Evolutionary conservation across 495 filamentous ascomycete genomes (phyloP).

Genomic region (Penicillium alfredii): DNA sequence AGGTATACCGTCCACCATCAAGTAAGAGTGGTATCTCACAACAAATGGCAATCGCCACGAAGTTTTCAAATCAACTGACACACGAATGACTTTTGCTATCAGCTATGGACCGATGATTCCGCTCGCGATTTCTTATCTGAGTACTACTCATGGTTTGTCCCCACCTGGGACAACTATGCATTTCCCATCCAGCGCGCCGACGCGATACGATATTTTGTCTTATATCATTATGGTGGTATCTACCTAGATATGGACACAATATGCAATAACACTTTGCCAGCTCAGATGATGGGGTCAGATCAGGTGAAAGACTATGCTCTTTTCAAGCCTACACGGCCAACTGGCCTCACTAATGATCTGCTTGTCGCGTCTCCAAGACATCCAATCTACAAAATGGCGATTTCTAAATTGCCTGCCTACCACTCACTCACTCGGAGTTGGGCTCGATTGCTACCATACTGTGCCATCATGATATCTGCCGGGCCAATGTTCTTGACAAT

Average conservation of each 20-base stretch:
- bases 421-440: conserved; percentile 3
- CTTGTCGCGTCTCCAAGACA: conserved; percentile 2
- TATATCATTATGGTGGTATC: conserved; percentile 62
- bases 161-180: conserved; percentile 59
- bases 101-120: conserved; percentile 14
- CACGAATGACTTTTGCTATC: not conserved
- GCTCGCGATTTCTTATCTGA: conserved; percentile 47
- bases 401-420: conserved; percentile 1
- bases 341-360: conserved; percentile 7
- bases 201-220: conserved; percentile 63
- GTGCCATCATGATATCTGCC: conserved; percentile 8
- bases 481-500: conserved; percentile 10
- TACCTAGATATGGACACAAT: conserved; percentile 61
- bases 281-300: not conserved
- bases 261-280: conserved; percentile 5
- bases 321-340: conserved; percentile 7
- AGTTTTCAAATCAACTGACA: not conserved
- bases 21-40: not conserved
- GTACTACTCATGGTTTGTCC: conserved; percentile 64
- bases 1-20: not conserved
- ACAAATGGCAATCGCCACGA: not conserved
- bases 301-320: conserved; percentile 1
- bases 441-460: conserved; percentile 9
- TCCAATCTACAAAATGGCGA: conserved; percentile 3
- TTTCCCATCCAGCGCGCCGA: conserved; percentile 67